Evolutionary conservation across 106 monocot genomes (phyloP), one percentile per base, ranked within the genome.

Genomic region (Amphibolis antarctica): DNA sequence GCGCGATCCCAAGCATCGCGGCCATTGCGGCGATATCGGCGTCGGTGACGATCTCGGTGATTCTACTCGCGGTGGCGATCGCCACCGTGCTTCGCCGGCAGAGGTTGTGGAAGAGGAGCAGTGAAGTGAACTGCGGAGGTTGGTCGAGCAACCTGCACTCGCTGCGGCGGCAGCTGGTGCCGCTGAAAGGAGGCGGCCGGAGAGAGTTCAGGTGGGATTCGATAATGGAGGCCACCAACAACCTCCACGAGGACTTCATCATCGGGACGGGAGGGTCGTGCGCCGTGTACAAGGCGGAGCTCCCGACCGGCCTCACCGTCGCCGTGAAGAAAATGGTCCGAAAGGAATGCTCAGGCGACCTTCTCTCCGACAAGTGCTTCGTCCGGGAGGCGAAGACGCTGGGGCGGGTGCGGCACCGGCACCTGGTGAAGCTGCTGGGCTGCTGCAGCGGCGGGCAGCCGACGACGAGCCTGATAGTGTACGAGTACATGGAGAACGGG

Each of bases 401-500:
- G 0, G 89, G 94, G 31, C 63, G 83, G 64, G 70, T 86, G 63
- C 59, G 80, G n/a, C 94, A 96, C 80, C 65, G 89, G 54, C 86
- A 96, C 60, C 66, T 96, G 21, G 94, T 96, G 59, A 96, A 90
- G 76, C 79, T 96, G 1, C 65, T 96, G 36, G 94, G 90, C 0
- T 82, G 78, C 56, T 42, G 61, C 57, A 53, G 52, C 55, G 49
- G 28, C 48, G 63, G 59, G 25, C 21, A 47, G 15, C 4, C 19
- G 0, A 70, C 66, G 0, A 55, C 55, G 27, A 75, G 71, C 58
- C 52, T 90, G 60, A 65, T 98, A 6, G 70, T 90, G 1, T 98
- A 98, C 52, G 90, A 98, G 62, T 90, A 80, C 73, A 96, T 93
- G 88, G 88, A 88, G 78, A 93, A 90, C 17, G 94, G 94, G 5